Conservation (phyloP, 176 grass and related monocot genomes). For the Urochloa ruziziensis region DNA sequence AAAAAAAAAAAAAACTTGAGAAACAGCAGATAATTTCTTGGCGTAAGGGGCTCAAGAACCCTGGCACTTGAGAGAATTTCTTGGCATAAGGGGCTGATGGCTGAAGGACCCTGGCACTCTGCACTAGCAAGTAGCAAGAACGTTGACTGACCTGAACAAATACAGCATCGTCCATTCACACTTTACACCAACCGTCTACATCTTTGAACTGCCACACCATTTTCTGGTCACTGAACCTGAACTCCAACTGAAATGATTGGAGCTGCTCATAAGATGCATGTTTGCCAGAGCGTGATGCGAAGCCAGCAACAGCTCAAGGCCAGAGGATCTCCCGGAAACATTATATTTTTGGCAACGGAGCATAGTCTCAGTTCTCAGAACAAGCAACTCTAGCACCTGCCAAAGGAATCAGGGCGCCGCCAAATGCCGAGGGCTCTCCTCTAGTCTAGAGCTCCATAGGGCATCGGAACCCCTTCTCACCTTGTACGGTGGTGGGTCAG, state of each 20-base stretch:
- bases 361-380: background rate
- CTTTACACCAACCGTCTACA: background rate
- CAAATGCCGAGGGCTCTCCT: background rate
- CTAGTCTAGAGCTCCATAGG: background rate
- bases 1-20: too few species aligned
- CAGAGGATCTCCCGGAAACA: background rate
- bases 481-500: background rate
- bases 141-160: background rate
- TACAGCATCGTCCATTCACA: too few species aligned
- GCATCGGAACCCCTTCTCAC: background rate
- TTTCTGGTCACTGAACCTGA: background rate
- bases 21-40: background rate
- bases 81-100: background rate
- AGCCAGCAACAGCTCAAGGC: background rate
- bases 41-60: background rate
- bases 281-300: background rate
- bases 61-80: background rate
- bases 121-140: background rate
- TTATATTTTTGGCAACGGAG: background rate
- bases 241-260: background rate
- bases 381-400: background rate
- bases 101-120: background rate
- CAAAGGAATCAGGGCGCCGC: background rate
- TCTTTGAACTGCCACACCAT: background rate
- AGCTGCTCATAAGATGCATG: background rate